Conservation (phyloP, 1,284 basidiomycete genomes). For the Marasmius sp. region DNA sequence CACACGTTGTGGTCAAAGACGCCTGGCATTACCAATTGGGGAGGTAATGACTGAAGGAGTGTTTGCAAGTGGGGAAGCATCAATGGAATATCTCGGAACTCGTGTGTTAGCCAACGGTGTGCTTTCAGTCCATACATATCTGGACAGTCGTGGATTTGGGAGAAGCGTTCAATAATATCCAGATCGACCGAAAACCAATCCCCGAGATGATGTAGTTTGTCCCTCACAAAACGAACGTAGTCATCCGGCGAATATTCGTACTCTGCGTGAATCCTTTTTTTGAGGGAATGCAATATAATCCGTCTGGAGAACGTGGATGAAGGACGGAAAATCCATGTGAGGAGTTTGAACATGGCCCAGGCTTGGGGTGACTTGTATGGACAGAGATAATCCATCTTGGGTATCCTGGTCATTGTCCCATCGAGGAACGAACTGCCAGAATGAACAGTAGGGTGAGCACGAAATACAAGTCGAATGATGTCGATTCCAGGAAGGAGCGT, state of each 20-base stretch:
- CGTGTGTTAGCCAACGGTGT: background rate
- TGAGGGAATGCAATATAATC: no score
- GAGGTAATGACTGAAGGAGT: background rate
- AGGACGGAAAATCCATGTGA: background rate
- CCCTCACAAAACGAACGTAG: no score
- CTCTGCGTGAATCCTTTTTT: no score
- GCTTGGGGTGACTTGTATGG: conserved; percentile 2
- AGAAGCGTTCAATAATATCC: background rate
- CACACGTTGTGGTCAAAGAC: background rate
- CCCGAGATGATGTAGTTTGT: background rate
- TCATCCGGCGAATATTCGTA: no score
- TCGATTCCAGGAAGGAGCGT: background rate
- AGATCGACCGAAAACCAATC: background rate
- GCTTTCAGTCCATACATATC: background rate
- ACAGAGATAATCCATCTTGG: background rate
- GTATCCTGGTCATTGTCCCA: background rate
- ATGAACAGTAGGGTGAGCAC: background rate
- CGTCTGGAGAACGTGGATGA: background rate
- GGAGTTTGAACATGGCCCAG: background rate
- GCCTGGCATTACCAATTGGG: background rate
- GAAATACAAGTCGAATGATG: background rate
- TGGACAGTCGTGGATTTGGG: background rate
- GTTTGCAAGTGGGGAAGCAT: background rate
- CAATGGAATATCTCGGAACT: background rate
- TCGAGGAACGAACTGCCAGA: background rate